Evolutionary conservation across 2,329 filamentous ascomycete genomes (phyloP), one percentile per base, ranked within the genome.

Genomic region (Fusarium cyanostomum): DNA sequence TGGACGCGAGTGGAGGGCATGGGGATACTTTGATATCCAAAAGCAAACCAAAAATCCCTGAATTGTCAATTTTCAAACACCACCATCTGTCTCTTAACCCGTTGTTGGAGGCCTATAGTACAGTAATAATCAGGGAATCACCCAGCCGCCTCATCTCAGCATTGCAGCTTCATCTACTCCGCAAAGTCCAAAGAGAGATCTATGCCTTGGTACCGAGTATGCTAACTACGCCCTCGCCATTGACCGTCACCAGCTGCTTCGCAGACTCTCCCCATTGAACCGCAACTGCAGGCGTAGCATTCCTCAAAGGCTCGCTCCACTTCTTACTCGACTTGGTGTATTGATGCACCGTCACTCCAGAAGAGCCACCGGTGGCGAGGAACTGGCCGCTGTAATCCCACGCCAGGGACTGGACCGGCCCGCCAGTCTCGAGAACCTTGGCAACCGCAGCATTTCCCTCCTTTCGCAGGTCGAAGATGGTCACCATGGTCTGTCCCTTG

Each of bases 321-420:
- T 85, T 84, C 85, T 97, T 99, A 61, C 87, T 84, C 49, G 88
- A 82, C 84, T 98, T 99, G 63, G 86, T 85, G 78, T 96, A 99
- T 72, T 96, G 91, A 76, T 95, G 92, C 35, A 99, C 92, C 6
- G 91, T 92, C 42, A 97, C 81, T 26, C 93, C 93, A 39, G 89
- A 88, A 5, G 89, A 84, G 7, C 94, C 94, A 5, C 87, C 91
- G 11, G 91, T 90, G 24, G 94, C 91, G 50, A 99, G 82, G 80
- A 91, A 99, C 77, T 97, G 94, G 38, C 94, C 94, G 7, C 92
- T 95, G 80, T 96, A 97, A 74, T 99, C 95, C 94, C 94, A 99
- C 44, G 84, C 83, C 64, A 97, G 83, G 35, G 85, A 87, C 60
- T 91, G 86, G 43, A 97, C 87, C n/a, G 86, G 83, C 61, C 88